These are phyloP conservation scores for Cladophialophora bantiana DNA, from an alignment of 2,329 filamentous ascomycete genomes.

Conservation along the genomic window DNA sequence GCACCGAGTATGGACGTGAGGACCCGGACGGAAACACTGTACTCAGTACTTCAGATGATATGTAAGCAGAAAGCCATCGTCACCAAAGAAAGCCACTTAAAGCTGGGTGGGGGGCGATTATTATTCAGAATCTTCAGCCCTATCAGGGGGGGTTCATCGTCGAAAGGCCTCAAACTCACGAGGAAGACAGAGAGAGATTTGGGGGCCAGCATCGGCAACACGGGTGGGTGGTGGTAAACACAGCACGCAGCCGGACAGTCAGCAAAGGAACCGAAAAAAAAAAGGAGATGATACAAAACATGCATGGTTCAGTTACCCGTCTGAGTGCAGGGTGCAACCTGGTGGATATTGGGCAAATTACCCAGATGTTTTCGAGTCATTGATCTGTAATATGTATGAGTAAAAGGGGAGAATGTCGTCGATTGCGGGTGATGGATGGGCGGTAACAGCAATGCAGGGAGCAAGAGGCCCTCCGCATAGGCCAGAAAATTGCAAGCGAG, in stretches of 20 bases:
- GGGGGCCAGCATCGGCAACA: not conserved
- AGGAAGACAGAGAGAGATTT: not conserved
- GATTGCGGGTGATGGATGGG: not conserved
- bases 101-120: constrained; percentile 7
- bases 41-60: not conserved
- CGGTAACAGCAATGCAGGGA: constrained; percentile 1
- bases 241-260: not conserved
- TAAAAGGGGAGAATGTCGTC: not conserved
- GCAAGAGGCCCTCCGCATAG: not conserved
- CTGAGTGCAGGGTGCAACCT: not conserved
- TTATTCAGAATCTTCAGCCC: constrained; percentile 6
- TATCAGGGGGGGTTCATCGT: constrained; percentile 5
- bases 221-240: not conserved
- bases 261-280: constrained; percentile 1
- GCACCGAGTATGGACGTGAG: not conserved
- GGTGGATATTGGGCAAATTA: constrained; percentile 1
- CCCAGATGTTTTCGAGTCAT: not conserved
- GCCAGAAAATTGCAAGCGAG: not conserved
- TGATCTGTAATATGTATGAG: not conserved
- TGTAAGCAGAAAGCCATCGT: not conserved
- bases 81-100: not conserved
- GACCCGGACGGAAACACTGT: not conserved
- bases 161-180: not conserved
- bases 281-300: not conserved
- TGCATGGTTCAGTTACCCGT: not conserved